These are phyloP conservation scores for Teunomyces barrocoloradensis DNA, from an alignment of 805 yeast genomes.

Conservation along the genomic window DNA sequence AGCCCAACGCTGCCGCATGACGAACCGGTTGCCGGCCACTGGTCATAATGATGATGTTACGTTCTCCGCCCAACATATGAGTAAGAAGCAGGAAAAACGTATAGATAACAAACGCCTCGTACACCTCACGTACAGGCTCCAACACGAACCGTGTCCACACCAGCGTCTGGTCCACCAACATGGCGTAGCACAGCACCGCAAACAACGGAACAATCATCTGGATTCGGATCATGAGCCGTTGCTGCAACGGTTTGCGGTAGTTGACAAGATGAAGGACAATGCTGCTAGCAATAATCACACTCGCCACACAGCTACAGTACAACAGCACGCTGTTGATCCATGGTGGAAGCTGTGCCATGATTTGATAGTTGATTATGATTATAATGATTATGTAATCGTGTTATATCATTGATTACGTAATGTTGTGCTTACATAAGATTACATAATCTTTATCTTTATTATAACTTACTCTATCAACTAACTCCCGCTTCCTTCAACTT, in stretches of 20 bases:
- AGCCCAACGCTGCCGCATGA: conserved; percentile 59
- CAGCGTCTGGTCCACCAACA: conserved; percentile 46
- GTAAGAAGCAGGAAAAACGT: conserved; percentile 85
- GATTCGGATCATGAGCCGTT: conserved; percentile 79
- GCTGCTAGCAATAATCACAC: conserved; percentile 19
- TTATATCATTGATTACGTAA: background rate
- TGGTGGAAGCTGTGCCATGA: conserved; percentile 13
- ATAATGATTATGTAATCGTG: background rate
- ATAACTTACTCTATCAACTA: background rate
- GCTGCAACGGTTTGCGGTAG: conserved; percentile 87
- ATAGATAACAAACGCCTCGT: conserved; percentile 94
- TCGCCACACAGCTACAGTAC: conserved; percentile 21
- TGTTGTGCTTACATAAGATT: background rate
- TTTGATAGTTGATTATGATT: background rate
- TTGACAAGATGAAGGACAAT: conserved; percentile 45
- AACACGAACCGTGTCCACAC: conserved; percentile 42
- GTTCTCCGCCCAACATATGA: conserved; percentile 86
- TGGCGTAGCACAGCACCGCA: conserved; percentile 65
- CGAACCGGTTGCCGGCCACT: conserved; percentile 69
- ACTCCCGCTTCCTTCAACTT: conserved; percentile 10
- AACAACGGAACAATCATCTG: conserved; percentile 79
- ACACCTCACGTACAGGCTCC: conserved; percentile 82
- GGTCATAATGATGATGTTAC: conserved; percentile 69
- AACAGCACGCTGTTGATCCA: conserved; percentile 19
- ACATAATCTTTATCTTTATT: too few relatives aligned